Base-by-base conservation (phyloP, 208 protist species). In the Giardia muris region DNA sequence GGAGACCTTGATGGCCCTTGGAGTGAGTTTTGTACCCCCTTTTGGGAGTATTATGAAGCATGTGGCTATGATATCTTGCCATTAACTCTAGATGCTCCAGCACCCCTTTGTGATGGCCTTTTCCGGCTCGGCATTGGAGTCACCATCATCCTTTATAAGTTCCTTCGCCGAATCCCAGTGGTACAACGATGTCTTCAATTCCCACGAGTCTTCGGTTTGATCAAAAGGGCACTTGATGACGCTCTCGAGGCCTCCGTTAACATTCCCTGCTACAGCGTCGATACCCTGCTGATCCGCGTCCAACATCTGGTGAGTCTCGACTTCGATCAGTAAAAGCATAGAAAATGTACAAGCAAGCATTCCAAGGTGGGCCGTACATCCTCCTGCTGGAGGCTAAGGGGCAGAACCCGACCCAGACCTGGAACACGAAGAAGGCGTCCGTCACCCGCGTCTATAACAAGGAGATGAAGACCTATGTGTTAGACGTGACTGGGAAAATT, bases 341-440 rank as follows among this genome's bases (percentile, higher is more conserved):
- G n/a, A n/a, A n/a, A n/a, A 90, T 90, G 87, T 90, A 43, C 87
- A 90, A 90, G 45, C 1, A 47, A 47, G 87, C 87, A 19, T 90
- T 90, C 45, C 44, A 90, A n/a, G 87, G 87, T 1, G 1, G 87
- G 19, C 44, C 87, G 2, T 47, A 43, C 45, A 90, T 90, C n/a
- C 42, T n/a, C 4, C 43, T 90, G 45, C 43, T 90, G 43, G 87
- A 90, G 45, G 45, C 45, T 43, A 90, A 90, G 45, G 87, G 87
- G 2, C 45, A 22, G n/a, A 47, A 0, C 19, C 87, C 87, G 43
- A 47, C 45, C 30, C 2, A 90, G n/a, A n/a, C 2, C 19, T 90
- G 87, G 87, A 45, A 90, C 44, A 45, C 48, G n/a, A 90, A 47
- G 4, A 90, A 90, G 45, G 87, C 87, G 46, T 43, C 1, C n/a